Evolutionary conservation across 2,329 filamentous ascomycete genomes (phyloP).

Genomic region (Hymenoscyphus repandus): DNA sequence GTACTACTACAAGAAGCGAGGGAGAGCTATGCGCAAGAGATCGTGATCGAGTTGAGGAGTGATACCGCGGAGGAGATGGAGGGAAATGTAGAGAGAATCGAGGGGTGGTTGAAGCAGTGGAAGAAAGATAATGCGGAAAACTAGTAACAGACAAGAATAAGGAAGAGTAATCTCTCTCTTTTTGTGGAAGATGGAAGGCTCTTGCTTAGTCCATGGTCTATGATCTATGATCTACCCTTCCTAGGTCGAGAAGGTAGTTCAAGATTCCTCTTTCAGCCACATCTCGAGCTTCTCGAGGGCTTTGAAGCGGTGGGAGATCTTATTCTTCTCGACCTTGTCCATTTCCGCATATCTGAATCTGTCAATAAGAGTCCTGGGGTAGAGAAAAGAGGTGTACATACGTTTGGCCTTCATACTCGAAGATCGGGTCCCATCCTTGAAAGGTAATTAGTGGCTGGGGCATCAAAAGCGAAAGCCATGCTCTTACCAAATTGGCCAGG

Average conservation of each 20-base stretch:
- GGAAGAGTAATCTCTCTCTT: neutral
- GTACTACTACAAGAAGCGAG: constrained; percentile 85
- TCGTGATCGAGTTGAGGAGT: constrained; percentile 84
- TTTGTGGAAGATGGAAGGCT: neutral
- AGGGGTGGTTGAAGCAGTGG: constrained; percentile 79
- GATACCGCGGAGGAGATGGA: constrained; percentile 82
- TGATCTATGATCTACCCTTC: neutral
- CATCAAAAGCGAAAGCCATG: neutral
- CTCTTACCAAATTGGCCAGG: constrained; percentile 73
- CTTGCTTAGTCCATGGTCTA: constrained; percentile 8
- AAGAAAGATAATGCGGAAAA: constrained; percentile 53
- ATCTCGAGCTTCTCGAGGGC: constrained; percentile 81
- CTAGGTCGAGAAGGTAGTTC: neutral
- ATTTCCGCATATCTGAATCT: constrained; percentile 78
- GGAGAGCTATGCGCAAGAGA: constrained; percentile 79
- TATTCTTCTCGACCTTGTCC: constrained; percentile 82
- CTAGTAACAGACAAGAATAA: constrained; percentile 8
- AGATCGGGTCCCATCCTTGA: constrained; percentile 90
- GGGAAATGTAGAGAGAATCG: constrained; percentile 77
- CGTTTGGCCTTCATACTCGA: constrained; percentile 89
- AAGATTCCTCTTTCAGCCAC: constrained; percentile 54
- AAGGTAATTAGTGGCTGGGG: constrained; percentile 13
- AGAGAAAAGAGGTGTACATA: constrained; percentile 14
- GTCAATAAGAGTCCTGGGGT: neutral
- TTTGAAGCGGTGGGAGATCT: constrained; percentile 83